Base-by-base conservation (phyloP, 495 filamentous ascomycete genomes). In the Tetracladium setigerum region DNA sequence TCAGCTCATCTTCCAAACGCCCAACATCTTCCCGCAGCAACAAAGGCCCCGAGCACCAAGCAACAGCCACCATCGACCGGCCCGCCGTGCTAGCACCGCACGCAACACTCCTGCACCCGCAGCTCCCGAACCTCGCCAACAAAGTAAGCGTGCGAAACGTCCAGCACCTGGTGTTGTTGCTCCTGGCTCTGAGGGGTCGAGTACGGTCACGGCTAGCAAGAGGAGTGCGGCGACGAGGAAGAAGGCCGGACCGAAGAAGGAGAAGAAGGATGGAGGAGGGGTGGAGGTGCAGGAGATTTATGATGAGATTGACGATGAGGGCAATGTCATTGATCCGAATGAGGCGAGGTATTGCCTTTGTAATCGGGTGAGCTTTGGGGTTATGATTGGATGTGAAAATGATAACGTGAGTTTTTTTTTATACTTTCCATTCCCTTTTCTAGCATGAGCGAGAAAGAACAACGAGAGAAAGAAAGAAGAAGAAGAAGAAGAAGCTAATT, bases 371-470 rank as follows among this genome's bases (percentile, higher is more conserved):
- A 95, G 88, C 60, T 95, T 82, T 61, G 92, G 92, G 41, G 83
- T 79, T 19, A 98, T 98, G 92, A 90, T 98, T 59, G 82, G 82
- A 55, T 98, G 92, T 57, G 92, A 97, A 57, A 95, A 94, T 58
- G 67, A 70, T 45, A 81, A 94, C 71, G 90, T 95, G 72, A 79
- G 88, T 74, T 52, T 49, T 40, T 53, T 10, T 44, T 13, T 34
- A 3, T 44, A 6, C n/a, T 33, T 19, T 2, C 8, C 18, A 30
- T 50, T 24, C 50, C 18, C 38, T 34, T 46, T 46, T 46, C 31
- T 39, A 4, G 14, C 1, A 15, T 3, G 15, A 39, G 13, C 7
- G 4, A 15, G 10, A 13, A 41, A 41, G 16, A 5, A 27, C 17
- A 39, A 10, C 5, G 14, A 39, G 37, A 17, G 16, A 39, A 11